Base-by-base conservation (phyloP, 129 eudicot genomes). In the Tanacetum coccineum region DNA sequence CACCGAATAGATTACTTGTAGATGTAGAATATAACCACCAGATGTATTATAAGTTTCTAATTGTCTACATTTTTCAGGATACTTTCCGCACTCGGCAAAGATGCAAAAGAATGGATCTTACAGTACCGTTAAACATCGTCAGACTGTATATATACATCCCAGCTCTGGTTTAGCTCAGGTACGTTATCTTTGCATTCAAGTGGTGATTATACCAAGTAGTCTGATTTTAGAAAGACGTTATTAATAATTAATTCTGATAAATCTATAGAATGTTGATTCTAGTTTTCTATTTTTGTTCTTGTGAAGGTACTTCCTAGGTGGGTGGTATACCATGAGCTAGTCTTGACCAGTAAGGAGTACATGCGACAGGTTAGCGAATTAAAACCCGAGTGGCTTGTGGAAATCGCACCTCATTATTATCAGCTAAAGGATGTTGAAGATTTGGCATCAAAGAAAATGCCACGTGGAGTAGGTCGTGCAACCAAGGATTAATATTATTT, bases 111-210 rank as follows among this genome's bases (percentile, higher is more conserved):
- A 79, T 56, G 98, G 98, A 57, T 76, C 95, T 15, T 93, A 93
- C 67, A 80, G 95, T 55, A 93, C 96, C 9, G 90, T 93, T 14
- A 93, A 93, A 73, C 95, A 84, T 78, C 95, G 96, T 13, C 98
- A 88, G 78, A 86, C 90, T 15, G 96, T 89, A 32, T 72, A 93
- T 70, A 87, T 93, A 60, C 98, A 93, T 68, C 98, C 98, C 18
- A 93, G 95, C 77, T 93, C 98, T 62, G 98, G 98, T 68, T 82
- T 93, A 75, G 84, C 98, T 47, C 89, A 89, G 91, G 98, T 93
- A 82, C 46, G 39, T 18, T 13, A 39, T 66, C 14, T 36, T 12
- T n/a, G 46, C 3, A 42, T 74, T 17, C 11, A 57, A 10, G 18
- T 1, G 15, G 44, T 13, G 13, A 58, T 58, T 58, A 8, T 26